Evolutionary conservation across 2,329 filamentous ascomycete genomes (phyloP).

Genomic region (Ascochyta koolunga): DNA sequence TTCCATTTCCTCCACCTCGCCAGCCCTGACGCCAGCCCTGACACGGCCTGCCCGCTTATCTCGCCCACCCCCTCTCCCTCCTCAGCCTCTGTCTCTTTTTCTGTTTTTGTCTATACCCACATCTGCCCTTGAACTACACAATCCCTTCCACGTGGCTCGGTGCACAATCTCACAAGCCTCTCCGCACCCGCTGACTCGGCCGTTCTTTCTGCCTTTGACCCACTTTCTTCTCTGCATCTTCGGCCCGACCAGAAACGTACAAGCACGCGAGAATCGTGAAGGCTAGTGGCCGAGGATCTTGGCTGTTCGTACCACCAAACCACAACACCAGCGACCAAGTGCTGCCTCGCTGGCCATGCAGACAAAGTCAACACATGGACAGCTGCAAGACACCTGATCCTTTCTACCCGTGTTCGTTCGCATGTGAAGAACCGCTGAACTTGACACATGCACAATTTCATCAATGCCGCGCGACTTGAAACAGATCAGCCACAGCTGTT

Average conservation of each 20-base stretch:
- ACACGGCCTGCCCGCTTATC: constrained; percentile 1
- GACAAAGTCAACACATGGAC: not conserved
- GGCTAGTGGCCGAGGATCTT: constrained; percentile 6
- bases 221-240: constrained; percentile 13
- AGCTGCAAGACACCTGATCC: no score
- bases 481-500: constrained; percentile 12
- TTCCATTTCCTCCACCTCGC: constrained; percentile 11
- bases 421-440: constrained; percentile 2
- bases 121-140: not conserved
- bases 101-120: not conserved
- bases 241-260: constrained; percentile 16
- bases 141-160: constrained; percentile 12
- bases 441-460: constrained; percentile 13
- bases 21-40: not conserved
- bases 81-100: not conserved
- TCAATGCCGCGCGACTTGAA: constrained; percentile 10
- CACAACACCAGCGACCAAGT: not conserved
- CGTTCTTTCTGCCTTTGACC: constrained; percentile 5
- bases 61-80: not conserved
- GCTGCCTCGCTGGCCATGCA: not conserved
- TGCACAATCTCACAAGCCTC: constrained; percentile 6
- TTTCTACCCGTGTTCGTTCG: not conserved
- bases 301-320: constrained; percentile 2
- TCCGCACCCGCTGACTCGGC: constrained; percentile 15
- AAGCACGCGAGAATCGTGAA: constrained; percentile 3